Evolutionary conservation across 768 basidiomycete species (phyloP).

Genomic region (Lactarius hengduanensis): DNA sequence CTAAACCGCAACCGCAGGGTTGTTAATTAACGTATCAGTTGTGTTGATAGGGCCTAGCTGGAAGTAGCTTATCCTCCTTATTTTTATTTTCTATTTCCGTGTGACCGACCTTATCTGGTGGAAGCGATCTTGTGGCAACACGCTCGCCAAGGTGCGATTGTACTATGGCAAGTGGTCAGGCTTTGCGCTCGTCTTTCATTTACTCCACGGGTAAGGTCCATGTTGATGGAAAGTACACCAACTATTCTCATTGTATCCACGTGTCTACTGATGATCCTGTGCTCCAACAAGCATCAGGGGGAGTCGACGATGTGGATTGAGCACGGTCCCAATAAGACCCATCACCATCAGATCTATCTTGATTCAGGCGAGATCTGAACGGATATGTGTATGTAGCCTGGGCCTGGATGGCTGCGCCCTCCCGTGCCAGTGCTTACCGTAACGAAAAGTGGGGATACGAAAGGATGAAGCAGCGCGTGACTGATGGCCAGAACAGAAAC

Average conservation of each 20-base stretch:
- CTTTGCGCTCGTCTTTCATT: conserved; percentile 8
- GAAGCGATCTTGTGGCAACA: conserved; percentile 6
- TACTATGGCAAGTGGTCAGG: background rate
- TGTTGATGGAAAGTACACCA: background rate
- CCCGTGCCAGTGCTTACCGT: conserved; percentile 3
- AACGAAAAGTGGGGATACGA: conserved; percentile 10
- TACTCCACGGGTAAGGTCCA: background rate
- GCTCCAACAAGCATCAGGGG: background rate
- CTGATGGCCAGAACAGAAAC: conserved; percentile 4
- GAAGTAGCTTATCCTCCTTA: background rate
- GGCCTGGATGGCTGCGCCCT: background rate
- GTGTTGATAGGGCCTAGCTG: background rate
- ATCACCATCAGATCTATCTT: conserved; percentile 5
- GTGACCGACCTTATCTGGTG: conserved; percentile 14
- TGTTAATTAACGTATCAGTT: conserved; percentile 12
- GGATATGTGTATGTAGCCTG: background rate
- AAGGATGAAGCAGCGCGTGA: conserved; percentile 7
- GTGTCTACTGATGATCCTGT: conserved; percentile 1
- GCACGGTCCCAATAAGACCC: background rate
- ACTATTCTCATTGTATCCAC: background rate
- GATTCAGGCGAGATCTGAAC: conserved; percentile 13
- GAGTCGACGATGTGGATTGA: conserved; percentile 4
- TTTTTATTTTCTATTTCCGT: background rate
- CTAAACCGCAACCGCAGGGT: background rate
- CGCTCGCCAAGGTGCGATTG: background rate